Percentiles rank a stretch among this genome's conserved stretches.
phyloP scores from a whole-genome alignment of 306 rosid genomes.

The Pyrus bretschneideri region DNA sequence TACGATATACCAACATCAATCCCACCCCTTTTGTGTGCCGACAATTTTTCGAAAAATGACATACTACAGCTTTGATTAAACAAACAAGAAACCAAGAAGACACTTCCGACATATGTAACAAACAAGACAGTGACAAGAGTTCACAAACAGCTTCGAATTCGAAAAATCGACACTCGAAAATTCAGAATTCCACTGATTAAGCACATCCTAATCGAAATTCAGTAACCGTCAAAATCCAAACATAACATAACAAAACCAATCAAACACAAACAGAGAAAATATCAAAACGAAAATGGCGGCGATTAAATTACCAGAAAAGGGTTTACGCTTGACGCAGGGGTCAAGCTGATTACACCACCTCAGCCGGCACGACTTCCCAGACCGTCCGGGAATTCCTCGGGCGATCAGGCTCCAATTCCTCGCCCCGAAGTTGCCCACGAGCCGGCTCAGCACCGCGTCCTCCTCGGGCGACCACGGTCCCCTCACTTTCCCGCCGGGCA shows the following conservation, averaged over 20 bases:
- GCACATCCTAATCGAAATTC: neutral
- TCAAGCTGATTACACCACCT: constrained; percentile 88
- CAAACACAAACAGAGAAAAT: neutral
- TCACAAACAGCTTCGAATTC: neutral
- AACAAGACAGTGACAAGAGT: neutral
- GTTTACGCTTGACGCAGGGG: constrained; percentile 72
- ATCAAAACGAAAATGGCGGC: neutral
- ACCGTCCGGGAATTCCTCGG: constrained; percentile 62
- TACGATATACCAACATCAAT: neutral
- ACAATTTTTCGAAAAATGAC: neutral
- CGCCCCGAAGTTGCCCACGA: constrained; percentile 65
- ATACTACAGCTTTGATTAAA: neutral
- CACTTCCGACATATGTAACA: neutral
- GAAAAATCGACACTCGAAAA: neutral
- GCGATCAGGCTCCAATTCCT: constrained; percentile 81
- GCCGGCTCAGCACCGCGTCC: constrained; percentile 42
- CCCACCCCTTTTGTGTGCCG: neutral
- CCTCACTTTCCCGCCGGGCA: constrained; percentile 35
- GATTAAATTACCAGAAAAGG: constrained; percentile 49
- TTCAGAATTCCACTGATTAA: neutral
- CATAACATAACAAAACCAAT: neutral
- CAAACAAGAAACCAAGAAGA: neutral
- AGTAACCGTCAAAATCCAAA: neutral
- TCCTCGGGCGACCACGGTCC: constrained; percentile 77
- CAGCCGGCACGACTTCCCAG: constrained; percentile 87